Percentiles rank a stretch among this genome's conserved stretches.
Evolutionary conservation across 192 early-diverging fungal species (phyloP).

Genomic region (Coemansia sp.): DNA sequence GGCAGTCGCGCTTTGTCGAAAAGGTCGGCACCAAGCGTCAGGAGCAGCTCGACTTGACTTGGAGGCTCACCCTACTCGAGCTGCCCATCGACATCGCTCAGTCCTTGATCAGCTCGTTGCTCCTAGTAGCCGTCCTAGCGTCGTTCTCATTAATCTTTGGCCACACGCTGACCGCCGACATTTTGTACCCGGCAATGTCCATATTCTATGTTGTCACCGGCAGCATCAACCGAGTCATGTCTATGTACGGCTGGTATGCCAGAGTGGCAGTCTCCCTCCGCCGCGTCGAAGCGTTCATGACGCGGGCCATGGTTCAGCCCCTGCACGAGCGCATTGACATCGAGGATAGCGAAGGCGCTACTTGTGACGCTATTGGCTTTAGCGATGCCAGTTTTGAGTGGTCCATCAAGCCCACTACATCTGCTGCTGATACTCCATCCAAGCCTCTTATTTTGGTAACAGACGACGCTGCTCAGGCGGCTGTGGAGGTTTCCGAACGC

Average conservation of each 20-base stretch:
- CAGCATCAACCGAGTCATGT: constrained; percentile 53
- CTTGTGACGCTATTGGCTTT: constrained; percentile 31
- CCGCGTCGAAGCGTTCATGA: constrained; percentile 76
- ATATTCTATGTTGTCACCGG: constrained; percentile 61
- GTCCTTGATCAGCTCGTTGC: constrained; percentile 47
- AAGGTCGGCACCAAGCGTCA: constrained; percentile 63
- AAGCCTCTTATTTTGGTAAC: neutral
- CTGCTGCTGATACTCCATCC: neutral
- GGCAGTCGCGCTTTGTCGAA: constrained; percentile 70
- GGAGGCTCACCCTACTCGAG: constrained; percentile 1
- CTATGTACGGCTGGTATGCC: constrained; percentile 58
- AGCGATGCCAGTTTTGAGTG: constrained; percentile 48
- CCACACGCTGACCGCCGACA: constrained; percentile 58
- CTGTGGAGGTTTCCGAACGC: neutral
- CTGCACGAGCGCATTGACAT: constrained; percentile 44
- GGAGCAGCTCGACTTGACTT: constrained; percentile 58
- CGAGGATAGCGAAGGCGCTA: neutral
- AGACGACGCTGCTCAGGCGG: neutral
- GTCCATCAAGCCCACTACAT: constrained; percentile 8
- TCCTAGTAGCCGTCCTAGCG: constrained; percentile 58
- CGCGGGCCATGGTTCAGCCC: constrained; percentile 67
- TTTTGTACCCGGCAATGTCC: constrained; percentile 66
- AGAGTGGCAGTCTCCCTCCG: constrained; percentile 63
- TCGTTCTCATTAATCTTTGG: constrained; percentile 63
- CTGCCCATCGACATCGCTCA: constrained; percentile 51